Evolutionary conservation across 805 yeast genomes (phyloP).

Genomic region (Kluyveromyces siamensis): DNA sequence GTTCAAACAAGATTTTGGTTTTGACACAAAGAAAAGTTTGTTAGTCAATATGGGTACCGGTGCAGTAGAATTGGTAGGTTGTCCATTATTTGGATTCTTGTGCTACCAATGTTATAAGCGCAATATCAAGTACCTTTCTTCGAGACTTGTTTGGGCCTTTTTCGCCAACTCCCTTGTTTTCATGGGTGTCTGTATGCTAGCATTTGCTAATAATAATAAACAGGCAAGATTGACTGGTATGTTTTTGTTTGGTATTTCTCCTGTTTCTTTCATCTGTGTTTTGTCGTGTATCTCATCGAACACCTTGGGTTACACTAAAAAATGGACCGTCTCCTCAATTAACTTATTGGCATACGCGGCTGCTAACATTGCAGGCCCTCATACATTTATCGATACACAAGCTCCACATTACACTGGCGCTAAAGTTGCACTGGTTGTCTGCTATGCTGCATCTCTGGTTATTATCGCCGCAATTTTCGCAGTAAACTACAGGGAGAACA

Average conservation of each 20-base stretch:
- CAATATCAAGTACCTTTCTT: slow-evolving; percentile 11
- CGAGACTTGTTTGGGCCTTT: slow-evolving; percentile 27
- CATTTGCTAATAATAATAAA: slow-evolving; percentile 27
- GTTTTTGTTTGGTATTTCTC: slow-evolving; percentile 25
- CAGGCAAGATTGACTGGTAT: slow-evolving; percentile 30
- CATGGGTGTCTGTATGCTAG: slow-evolving; percentile 32
- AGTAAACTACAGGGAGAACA: slow-evolving; percentile 30
- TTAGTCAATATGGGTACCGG: slow-evolving; percentile 36
- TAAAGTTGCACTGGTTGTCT: slow-evolving; percentile 38
- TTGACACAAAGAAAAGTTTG: slow-evolving; percentile 29
- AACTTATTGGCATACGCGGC: slow-evolving; percentile 52
- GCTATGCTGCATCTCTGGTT: slow-evolving; percentile 31
- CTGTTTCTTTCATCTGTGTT: slow-evolving; percentile 23
- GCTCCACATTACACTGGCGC: slow-evolving; percentile 49
- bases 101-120: slow-evolving; percentile 15
- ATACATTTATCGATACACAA: slow-evolving; percentile 44
- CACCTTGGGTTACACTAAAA: slow-evolving; percentile 62
- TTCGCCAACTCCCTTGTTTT: slow-evolving; percentile 25
- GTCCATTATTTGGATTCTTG: slow-evolving; percentile 22
- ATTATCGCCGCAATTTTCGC: slow-evolving; percentile 25
- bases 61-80: slow-evolving; percentile 30
- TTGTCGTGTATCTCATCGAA: slow-evolving; percentile 30
- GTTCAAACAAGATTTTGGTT: slow-evolving; percentile 32
- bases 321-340: slow-evolving; percentile 44
- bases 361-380: slow-evolving; percentile 63